A percentile compares a stretch with the other conserved stretches of the same genome.
Conservation (phyloP, 768 basidiomycete species). For the Amanita exitialis region DNA sequence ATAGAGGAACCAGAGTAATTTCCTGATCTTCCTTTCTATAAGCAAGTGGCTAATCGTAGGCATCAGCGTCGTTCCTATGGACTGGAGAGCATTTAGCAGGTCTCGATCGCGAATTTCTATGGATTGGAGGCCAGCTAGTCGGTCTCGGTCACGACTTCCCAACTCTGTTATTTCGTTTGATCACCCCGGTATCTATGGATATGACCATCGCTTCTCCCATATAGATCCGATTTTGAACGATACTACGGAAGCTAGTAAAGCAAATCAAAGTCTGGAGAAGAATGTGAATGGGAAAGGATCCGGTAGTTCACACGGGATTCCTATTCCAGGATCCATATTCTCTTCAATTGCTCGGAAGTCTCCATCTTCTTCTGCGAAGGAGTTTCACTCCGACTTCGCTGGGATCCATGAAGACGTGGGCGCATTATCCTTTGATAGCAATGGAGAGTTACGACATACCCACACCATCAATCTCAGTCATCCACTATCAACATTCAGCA, state of each 20-base stretch:
- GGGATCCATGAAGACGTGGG: constrained; percentile 35
- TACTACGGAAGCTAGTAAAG: not conserved
- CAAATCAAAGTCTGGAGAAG: constrained; percentile 2
- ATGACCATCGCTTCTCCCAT: not conserved
- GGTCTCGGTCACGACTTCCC: constrained; percentile 70
- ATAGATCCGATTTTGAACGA: not conserved
- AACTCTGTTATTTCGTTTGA: constrained; percentile 40
- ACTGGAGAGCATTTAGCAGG: constrained; percentile 87
- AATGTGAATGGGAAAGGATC: not conserved
- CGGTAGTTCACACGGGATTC: constrained; percentile 19
- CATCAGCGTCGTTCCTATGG: constrained; percentile 63
- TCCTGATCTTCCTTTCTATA: constrained; percentile 7
- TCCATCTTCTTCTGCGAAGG: constrained; percentile 27
- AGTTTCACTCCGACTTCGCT: constrained; percentile 32
- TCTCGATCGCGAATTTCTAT: constrained; percentile 86
- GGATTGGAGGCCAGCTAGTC: constrained; percentile 81
- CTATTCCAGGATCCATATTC: constrained; percentile 33
- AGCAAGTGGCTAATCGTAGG: constrained; percentile 6
- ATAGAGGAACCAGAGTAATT: constrained; percentile 70
- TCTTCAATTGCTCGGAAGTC: constrained; percentile 38
- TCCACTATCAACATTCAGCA: constrained; percentile 29
- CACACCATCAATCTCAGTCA: constrained; percentile 25
- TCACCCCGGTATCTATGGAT: constrained; percentile 21
- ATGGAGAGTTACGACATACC: constrained; percentile 16
- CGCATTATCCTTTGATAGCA: constrained; percentile 26